phyloP scores from a whole-genome alignment of 208 protist species.

The Zelonia costaricensis region DNA sequence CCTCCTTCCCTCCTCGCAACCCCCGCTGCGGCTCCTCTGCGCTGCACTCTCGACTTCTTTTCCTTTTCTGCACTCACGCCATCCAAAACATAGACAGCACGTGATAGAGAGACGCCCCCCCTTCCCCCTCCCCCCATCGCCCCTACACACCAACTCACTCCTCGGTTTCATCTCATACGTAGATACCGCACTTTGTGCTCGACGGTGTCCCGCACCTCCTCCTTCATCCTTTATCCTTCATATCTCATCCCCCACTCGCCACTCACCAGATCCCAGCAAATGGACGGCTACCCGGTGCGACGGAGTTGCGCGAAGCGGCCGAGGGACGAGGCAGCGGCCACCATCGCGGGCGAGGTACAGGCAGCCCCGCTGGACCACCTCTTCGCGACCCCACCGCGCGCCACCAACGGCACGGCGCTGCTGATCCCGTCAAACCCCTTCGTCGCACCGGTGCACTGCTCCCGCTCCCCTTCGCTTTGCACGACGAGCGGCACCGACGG shows the following conservation, averaged over 20 bases:
- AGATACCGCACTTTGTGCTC: too few relatives aligned
- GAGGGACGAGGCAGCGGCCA: slow-evolving; percentile 11
- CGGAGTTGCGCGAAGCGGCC: slow-evolving; percentile 12
- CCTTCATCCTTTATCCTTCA: too few relatives aligned
- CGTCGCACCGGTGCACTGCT: slow-evolving; percentile 22
- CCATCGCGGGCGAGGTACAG: neutral
- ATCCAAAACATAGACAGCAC: neutral
- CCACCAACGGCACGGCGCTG: slow-evolving; percentile 10
- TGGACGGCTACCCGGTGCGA: neutral
- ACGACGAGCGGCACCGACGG: slow-evolving; percentile 43
- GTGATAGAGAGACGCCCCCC: neutral
- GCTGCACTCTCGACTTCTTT: too few relatives aligned
- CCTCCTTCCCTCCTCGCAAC: slow-evolving; percentile 3
- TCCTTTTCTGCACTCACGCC: neutral
- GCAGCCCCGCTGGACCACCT: slow-evolving; percentile 20
- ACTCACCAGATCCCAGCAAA: neutral
- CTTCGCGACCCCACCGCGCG: slow-evolving; percentile 27
- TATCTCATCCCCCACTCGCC: neutral
- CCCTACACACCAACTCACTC: too few relatives aligned
- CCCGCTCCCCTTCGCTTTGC: slow-evolving; percentile 34
- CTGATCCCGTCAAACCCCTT: slow-evolving; percentile 33
- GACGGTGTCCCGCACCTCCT: too few relatives aligned
- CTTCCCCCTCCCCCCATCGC: neutral
- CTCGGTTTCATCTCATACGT: too few relatives aligned
- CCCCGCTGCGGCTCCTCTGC: too few relatives aligned